A percentile compares a stretch with the other conserved stretches of the same genome.
phyloP scores from a whole-genome alignment of 2,329 filamentous ascomycete genomes.

The Fusarium haematococcum region DNA sequence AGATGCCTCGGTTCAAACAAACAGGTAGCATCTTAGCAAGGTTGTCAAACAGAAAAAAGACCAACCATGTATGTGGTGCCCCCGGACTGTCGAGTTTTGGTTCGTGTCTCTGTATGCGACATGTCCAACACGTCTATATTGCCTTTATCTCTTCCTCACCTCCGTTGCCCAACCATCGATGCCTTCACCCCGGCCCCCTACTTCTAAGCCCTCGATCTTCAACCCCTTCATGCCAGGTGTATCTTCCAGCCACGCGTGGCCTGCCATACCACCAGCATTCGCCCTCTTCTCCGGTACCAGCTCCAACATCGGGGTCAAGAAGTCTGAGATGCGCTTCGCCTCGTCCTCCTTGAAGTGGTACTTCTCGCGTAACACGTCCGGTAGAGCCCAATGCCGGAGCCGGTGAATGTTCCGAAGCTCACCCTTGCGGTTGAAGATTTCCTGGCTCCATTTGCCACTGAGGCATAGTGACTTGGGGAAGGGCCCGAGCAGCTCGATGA shows the following conservation, averaged over 20 bases:
- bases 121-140: constrained; percentile 31
- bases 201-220: constrained; percentile 77
- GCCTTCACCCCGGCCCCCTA: constrained; percentile 87
- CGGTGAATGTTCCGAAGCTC: constrained; percentile 98
- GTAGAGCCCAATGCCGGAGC: constrained; percentile 92
- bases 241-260: constrained; percentile 84
- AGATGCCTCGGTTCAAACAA: constrained; percentile 29
- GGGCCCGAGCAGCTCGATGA: constrained; percentile 93
- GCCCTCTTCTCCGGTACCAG: constrained; percentile 88
- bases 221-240: constrained; percentile 89
- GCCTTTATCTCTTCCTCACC: constrained; percentile 79
- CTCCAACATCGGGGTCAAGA: constrained; percentile 91
- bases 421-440: constrained; percentile 98
- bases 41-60: constrained; percentile 30
- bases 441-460: constrained; percentile 95
- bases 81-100: constrained; percentile 28
- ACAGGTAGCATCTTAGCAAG: constrained; percentile 20
- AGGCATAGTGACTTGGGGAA: constrained; percentile 94
- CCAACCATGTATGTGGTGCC: constrained; percentile 20
- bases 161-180: constrained; percentile 95
- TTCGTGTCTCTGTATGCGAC: constrained; percentile 37
- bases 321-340: constrained; percentile 80
- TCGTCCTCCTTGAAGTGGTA: constrained; percentile 94
- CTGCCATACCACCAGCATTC: constrained; percentile 95
- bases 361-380: constrained; percentile 94